Conservation (phyloP, 495 filamentous ascomycete genomes). For the Hypoxylon trugodes region DNA sequence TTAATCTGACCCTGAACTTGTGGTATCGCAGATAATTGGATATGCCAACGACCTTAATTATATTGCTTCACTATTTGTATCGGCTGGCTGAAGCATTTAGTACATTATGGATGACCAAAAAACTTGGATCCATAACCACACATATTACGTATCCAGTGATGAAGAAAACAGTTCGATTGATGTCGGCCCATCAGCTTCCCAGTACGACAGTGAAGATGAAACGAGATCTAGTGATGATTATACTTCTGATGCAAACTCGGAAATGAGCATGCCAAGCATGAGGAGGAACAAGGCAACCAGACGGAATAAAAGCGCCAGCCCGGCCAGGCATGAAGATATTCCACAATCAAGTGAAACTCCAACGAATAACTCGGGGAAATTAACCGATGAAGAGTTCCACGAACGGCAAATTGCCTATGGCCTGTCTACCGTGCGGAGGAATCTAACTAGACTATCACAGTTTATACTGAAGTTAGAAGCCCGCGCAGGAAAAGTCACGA, state of each 20-base stretch:
- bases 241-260: neutral
- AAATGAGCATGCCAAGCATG: neutral
- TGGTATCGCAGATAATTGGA: neutral
- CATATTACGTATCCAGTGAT: constrained; percentile 28
- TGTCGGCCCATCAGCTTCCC: constrained; percentile 10
- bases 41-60: neutral
- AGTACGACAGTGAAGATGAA: constrained; percentile 23
- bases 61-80: neutral
- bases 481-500: constrained; percentile 39
- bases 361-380: neutral
- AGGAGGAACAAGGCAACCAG: neutral
- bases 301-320: neutral
- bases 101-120: constrained; percentile 5
- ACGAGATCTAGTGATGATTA: neutral
- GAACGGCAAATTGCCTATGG: constrained; percentile 28
- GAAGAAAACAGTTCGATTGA: constrained; percentile 35
- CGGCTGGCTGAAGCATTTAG: neutral
- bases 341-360: neutral
- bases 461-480: constrained; percentile 41
- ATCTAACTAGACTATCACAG: constrained; percentile 38
- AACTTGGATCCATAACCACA: constrained; percentile 24
- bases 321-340: neutral
- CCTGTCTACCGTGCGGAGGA: constrained; percentile 24
- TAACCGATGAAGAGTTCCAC: constrained; percentile 21
- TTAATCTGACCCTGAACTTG: neutral